A percentile compares a stretch with the other conserved stretches of the same genome.
These are phyloP conservation scores for Suhomyces guaymorum DNA, from an alignment of 1,139 yeast genomes.

Conservation along the genomic window DNA sequence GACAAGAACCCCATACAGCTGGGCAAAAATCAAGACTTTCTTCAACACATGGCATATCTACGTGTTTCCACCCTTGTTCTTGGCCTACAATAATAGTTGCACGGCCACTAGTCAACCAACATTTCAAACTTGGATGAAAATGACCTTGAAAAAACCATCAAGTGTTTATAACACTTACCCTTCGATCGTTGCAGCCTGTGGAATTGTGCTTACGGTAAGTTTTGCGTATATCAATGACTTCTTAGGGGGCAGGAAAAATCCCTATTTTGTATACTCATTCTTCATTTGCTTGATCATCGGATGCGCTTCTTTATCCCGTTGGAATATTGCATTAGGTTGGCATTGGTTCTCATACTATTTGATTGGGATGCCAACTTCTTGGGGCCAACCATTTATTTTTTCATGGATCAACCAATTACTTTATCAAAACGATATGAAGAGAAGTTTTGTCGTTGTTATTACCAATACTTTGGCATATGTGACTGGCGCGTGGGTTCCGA, in stretches of 20 bases:
- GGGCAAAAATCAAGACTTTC: slow-evolving; percentile 39
- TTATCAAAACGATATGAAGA: slow-evolving; percentile 24
- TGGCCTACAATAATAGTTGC: slow-evolving; percentile 51
- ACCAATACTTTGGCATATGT: slow-evolving; percentile 28
- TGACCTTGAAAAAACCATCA: slow-evolving; percentile 38
- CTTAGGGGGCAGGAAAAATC: slow-evolving; percentile 44
- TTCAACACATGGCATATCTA: slow-evolving; percentile 52
- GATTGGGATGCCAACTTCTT: slow-evolving; percentile 47
- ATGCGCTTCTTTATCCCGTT: slow-evolving; percentile 42
- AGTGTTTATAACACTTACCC: slow-evolving; percentile 50
- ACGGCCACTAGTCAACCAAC: slow-evolving; percentile 48
- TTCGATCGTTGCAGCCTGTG: slow-evolving; percentile 45
- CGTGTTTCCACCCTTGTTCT: slow-evolving; percentile 50
- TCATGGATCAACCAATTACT: slow-evolving; percentile 27
- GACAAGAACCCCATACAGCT: slow-evolving; percentile 44
- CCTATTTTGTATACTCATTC: slow-evolving; percentile 35
- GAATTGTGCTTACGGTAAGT: slow-evolving; percentile 41
- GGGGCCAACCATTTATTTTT: slow-evolving; percentile 28
- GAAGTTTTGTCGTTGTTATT: slow-evolving; percentile 26
- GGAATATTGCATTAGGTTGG: slow-evolving; percentile 49
- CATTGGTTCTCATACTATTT: slow-evolving; percentile 53
- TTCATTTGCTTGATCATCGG: slow-evolving; percentile 43
- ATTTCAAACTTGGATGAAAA: slow-evolving; percentile 56
- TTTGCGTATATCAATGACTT: slow-evolving; percentile 47
- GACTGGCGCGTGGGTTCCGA: slow-evolving; percentile 28